Conservation (phyloP, 1,284 basidiomycete species). For the Heliocybe sulcata region DNA sequence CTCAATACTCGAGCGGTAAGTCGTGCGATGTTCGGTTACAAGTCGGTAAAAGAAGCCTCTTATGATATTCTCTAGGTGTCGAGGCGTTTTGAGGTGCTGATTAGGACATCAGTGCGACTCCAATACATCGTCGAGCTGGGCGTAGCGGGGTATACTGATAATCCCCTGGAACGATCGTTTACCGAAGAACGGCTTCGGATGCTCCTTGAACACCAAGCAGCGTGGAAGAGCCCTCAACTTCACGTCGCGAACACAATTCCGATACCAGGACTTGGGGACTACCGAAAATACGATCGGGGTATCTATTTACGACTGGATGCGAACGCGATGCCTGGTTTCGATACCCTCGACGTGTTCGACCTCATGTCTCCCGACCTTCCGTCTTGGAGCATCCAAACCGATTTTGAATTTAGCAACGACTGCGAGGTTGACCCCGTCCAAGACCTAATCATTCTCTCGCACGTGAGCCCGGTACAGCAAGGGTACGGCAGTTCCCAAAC, state of each 20-base stretch:
- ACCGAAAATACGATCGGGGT: background rate
- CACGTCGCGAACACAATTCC: background rate
- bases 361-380: background rate
- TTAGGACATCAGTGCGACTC: background rate
- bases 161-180: background rate
- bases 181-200: background rate
- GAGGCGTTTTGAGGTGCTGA: background rate
- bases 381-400: background rate
- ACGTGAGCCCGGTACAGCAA: background rate
- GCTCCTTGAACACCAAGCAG: background rate
- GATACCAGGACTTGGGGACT: background rate
- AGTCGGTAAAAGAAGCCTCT: background rate
- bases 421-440: background rate
- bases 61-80: background rate
- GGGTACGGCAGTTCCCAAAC: background rate
- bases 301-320: background rate
- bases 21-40: background rate
- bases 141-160: background rate
- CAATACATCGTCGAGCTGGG: slow-evolving; percentile 1
- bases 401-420: background rate
- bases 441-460: background rate
- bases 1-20: background rate
- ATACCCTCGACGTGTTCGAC: background rate
- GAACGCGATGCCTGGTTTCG: background rate
- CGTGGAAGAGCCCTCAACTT: background rate